These are phyloP conservation scores for Boletales sp. DNA, from an alignment of 768 basidiomycete genomes.

Conservation along the genomic window DNA sequence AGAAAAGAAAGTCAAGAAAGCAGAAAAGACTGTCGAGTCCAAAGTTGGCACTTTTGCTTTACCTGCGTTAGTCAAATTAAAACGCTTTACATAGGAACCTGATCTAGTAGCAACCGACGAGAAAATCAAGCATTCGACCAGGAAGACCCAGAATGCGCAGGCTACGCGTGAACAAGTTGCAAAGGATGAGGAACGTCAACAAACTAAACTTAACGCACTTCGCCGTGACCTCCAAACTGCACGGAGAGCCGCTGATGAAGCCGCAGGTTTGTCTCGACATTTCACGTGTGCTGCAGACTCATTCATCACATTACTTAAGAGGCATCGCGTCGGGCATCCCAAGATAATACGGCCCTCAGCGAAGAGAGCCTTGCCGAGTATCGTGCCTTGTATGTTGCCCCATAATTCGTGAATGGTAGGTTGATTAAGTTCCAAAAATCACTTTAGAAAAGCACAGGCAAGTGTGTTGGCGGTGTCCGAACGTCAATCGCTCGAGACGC, in stretches of 20 bases:
- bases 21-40: conserved; percentile 82
- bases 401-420: neutral
- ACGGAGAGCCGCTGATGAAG: conserved; percentile 66
- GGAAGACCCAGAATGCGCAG: conserved; percentile 71
- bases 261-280: conserved; percentile 55
- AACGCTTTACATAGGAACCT: conserved; percentile 57
- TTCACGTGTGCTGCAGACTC: neutral
- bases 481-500: conserved; percentile 78
- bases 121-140: conserved; percentile 80
- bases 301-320: conserved; percentile 42
- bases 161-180: conserved; percentile 60
- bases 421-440: conserved; percentile 3
- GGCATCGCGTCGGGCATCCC: conserved; percentile 67
- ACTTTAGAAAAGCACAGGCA: conserved; percentile 69
- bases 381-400: conserved; percentile 16
- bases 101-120: conserved; percentile 81
- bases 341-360: conserved; percentile 72
- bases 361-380: conserved; percentile 89
- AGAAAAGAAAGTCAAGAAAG: conserved; percentile 86
- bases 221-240: conserved; percentile 66
- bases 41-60: conserved; percentile 49
- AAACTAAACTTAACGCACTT: conserved; percentile 51
- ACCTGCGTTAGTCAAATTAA: neutral
- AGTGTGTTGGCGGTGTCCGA: conserved; percentile 81
- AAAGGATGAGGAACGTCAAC: conserved; percentile 53